Conservation (phyloP, 805 yeast genomes). For the Clavispora santaluciae region DNA sequence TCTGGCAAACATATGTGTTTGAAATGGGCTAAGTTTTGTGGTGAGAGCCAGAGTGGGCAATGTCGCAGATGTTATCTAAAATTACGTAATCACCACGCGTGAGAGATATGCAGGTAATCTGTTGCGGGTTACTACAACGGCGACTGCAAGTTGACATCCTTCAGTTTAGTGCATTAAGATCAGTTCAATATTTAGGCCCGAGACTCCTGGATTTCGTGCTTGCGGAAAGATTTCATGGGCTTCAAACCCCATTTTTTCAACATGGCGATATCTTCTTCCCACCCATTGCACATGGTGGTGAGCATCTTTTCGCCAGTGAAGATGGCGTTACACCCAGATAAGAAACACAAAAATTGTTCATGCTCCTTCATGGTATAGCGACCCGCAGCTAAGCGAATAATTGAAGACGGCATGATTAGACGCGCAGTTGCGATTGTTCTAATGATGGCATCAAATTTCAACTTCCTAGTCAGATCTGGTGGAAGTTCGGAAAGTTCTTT, state of each 20-base stretch:
- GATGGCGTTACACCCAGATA: constrained; percentile 76
- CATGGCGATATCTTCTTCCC: constrained; percentile 77
- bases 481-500: constrained; percentile 43
- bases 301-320: constrained; percentile 80
- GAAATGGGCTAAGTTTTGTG: too few species aligned
- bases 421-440: constrained; percentile 76
- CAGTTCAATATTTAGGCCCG: too few species aligned
- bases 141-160: too few species aligned
- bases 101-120: too few species aligned
- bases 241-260: constrained; percentile 62
- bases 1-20: not conserved
- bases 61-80: too few species aligned
- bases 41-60: too few species aligned
- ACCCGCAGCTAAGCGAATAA: constrained; percentile 75
- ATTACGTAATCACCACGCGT: too few species aligned
- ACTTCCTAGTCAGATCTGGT: constrained; percentile 29
- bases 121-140: too few species aligned
- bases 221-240: constrained; percentile 47
- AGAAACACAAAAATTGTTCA: constrained; percentile 70
- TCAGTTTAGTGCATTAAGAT: too few species aligned
- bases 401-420: constrained; percentile 65
- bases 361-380: constrained; percentile 74
- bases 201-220: too few species aligned
- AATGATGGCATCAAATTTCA: constrained; percentile 58
- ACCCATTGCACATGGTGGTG: constrained; percentile 77